Evolutionary conservation across 768 basidiomycete genomes (phyloP).

Genomic region (Chiua virens): DNA sequence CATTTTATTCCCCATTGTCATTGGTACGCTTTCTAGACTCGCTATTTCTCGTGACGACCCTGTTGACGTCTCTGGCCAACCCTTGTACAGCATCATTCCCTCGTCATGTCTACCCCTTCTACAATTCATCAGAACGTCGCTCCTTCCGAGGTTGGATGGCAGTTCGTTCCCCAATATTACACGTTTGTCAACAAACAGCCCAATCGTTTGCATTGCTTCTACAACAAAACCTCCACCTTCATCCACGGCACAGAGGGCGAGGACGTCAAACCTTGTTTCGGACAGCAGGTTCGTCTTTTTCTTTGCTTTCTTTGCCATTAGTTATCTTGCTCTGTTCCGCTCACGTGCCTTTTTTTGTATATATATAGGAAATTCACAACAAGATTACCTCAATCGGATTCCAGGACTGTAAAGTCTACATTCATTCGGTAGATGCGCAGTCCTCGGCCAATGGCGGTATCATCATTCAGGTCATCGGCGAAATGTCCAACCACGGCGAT

Average conservation of each 20-base stretch:
- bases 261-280: constrained; percentile 83
- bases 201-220: constrained; percentile 96
- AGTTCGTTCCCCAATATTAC: constrained; percentile 99
- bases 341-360: constrained; percentile 5
- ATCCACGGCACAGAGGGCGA: constrained; percentile 98
- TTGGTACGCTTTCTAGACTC: constrained; percentile 14
- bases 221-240: constrained; percentile 96
- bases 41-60: too few species aligned
- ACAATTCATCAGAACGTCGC: constrained; percentile 62
- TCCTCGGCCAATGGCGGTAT: constrained; percentile 93
- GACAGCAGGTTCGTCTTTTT: constrained; percentile 74
- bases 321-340: background rate
- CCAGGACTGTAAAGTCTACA: constrained; percentile 97
- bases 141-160: constrained; percentile 97
- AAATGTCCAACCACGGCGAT: constrained; percentile 92
- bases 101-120: constrained; percentile 43
- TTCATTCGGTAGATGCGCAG: constrained; percentile 97
- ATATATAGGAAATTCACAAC: constrained; percentile 99
- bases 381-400: constrained; percentile 94
- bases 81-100: constrained; percentile 28
- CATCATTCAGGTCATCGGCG: constrained; percentile 98
- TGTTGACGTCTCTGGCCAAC: background rate
- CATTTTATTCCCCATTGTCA: constrained; percentile 34
- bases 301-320: constrained; percentile 1
- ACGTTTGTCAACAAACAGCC: constrained; percentile 98